Percentiles rank a stretch among this genome's conserved stretches.
Conservation (phyloP, 768 basidiomycete genomes). For the Pholiota microspora region DNA sequence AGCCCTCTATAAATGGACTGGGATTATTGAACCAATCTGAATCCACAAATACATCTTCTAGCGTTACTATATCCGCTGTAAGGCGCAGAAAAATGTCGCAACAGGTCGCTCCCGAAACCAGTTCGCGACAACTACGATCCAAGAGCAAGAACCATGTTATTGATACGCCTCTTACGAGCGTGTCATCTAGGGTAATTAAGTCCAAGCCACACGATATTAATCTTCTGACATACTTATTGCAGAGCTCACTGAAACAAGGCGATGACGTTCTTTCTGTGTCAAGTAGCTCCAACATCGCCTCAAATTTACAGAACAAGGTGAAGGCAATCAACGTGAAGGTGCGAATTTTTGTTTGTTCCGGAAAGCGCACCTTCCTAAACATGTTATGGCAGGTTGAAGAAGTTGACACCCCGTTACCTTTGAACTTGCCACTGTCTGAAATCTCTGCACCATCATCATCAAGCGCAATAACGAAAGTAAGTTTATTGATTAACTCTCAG, state of each 20-base stretch:
- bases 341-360: neutral
- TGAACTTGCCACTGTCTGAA: conserved; percentile 14
- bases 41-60: conserved; percentile 24
- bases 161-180: conserved; percentile 36
- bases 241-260: conserved; percentile 23
- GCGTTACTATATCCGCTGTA: conserved; percentile 33
- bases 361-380: conserved; percentile 1
- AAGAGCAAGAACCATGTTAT: conserved; percentile 36
- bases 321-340: conserved; percentile 36
- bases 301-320: conserved; percentile 15
- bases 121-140: conserved; percentile 45
- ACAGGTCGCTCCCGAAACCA: conserved; percentile 28
- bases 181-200: conserved; percentile 36
- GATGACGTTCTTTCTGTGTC: conserved; percentile 19
- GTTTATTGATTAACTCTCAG: neutral
- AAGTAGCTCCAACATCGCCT: neutral
- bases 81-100: conserved; percentile 36
- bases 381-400: conserved; percentile 32
- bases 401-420: conserved; percentile 23
- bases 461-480: conserved; percentile 22
- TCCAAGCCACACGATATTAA: neutral
- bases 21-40: conserved; percentile 20
- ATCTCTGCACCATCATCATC: conserved; percentile 20
- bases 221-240: neutral
- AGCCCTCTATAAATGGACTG: conserved; percentile 9